Conservation (phyloP, 768 basidiomycete species). For the Amanita polypyramis region DNA sequence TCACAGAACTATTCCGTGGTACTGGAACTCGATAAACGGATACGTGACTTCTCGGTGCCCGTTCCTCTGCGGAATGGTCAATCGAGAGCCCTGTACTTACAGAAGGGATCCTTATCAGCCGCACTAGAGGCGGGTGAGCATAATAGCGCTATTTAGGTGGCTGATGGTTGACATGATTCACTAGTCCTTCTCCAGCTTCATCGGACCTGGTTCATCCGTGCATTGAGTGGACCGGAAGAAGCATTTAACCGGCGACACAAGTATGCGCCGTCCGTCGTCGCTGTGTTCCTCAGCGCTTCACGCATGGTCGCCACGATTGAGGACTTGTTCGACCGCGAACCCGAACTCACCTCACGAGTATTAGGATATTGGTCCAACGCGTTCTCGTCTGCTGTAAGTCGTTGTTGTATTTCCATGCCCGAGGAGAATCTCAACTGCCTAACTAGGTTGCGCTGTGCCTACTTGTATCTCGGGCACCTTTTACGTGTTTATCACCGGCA, state of each 20-base stretch:
- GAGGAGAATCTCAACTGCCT: background rate
- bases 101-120: slow-evolving; percentile 46
- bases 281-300: slow-evolving; percentile 53
- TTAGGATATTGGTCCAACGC: slow-evolving; percentile 45
- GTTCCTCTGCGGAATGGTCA: slow-evolving; percentile 33
- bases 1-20: slow-evolving; percentile 38
- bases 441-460: slow-evolving; percentile 38
- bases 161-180: background rate
- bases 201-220: slow-evolving; percentile 56
- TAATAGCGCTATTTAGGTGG: background rate
- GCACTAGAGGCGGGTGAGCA: slow-evolving; percentile 51
- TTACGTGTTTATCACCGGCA: slow-evolving; percentile 50
- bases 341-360: slow-evolving; percentile 45
- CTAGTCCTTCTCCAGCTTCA: slow-evolving; percentile 59
- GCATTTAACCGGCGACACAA: slow-evolving; percentile 52
- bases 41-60: slow-evolving; percentile 55
- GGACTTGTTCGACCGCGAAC: slow-evolving; percentile 45
- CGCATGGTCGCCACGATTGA: slow-evolving; percentile 53
- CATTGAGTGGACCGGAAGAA: slow-evolving; percentile 45
- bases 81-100: slow-evolving; percentile 42
- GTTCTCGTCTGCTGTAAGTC: slow-evolving; percentile 39
- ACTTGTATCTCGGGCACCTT: slow-evolving; percentile 55
- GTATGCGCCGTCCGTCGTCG: slow-evolving; percentile 62
- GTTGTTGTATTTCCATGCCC: slow-evolving; percentile 1
- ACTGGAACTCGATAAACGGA: slow-evolving; percentile 43